Percentiles rank a stretch among this genome's conserved stretches.
phyloP scores from a whole-genome alignment of 2,329 filamentous ascomycete genomes.

The Lachnellula arida region DNA sequence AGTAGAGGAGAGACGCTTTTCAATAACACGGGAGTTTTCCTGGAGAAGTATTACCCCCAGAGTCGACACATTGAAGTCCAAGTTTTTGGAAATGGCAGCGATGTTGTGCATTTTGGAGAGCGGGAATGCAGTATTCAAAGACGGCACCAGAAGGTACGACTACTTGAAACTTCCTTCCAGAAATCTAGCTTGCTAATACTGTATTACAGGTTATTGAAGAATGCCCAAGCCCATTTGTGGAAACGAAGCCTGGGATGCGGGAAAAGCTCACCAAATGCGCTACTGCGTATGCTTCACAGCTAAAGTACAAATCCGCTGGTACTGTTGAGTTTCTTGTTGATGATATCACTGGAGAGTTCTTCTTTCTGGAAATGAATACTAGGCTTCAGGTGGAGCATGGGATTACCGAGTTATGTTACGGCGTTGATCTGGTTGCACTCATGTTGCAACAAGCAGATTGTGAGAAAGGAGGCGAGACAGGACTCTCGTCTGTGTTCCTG shows the following conservation, averaged over 20 bases:
- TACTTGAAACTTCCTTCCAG: neutral
- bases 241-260: slow-evolving; percentile 26
- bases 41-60: slow-evolving; percentile 46
- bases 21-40: slow-evolving; percentile 49
- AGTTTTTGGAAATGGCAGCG: slow-evolving; percentile 58
- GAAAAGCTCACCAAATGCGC: slow-evolving; percentile 38
- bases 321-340: slow-evolving; percentile 60
- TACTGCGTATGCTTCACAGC: slow-evolving; percentile 35
- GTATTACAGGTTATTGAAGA: slow-evolving; percentile 56
- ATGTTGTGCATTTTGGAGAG: slow-evolving; percentile 57
- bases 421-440: slow-evolving; percentile 24
- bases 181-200: neutral
- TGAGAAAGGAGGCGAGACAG: slow-evolving; percentile 16
- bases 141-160: slow-evolving; percentile 54
- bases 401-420: slow-evolving; percentile 20
- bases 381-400: slow-evolving; percentile 23
- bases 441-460: slow-evolving; percentile 24
- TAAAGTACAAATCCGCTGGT: slow-evolving; percentile 52
- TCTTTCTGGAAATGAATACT: slow-evolving; percentile 24
- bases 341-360: slow-evolving; percentile 46
- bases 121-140: slow-evolving; percentile 65
- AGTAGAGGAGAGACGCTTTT: slow-evolving; percentile 41
- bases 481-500: slow-evolving; percentile 39
- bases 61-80: slow-evolving; percentile 64
- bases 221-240: slow-evolving; percentile 59